phyloP scores from a whole-genome alignment of 768 basidiomycete genomes.

The Pleurotus citrinopileatus region DNA sequence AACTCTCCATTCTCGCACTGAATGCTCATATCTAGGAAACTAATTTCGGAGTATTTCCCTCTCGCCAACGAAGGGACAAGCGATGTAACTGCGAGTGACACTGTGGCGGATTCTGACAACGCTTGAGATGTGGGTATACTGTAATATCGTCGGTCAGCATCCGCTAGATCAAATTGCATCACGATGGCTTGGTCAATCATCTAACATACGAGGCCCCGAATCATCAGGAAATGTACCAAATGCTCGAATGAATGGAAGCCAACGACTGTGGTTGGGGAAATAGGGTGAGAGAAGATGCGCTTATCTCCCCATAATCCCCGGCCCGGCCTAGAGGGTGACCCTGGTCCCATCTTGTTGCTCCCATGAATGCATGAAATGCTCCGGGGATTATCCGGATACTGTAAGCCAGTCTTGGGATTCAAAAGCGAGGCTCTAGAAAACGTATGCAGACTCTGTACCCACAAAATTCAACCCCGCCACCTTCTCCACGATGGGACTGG shows the following conservation, averaged over 20 bases:
- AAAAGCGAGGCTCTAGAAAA: neutral
- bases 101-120: neutral
- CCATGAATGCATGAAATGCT: slow-evolving; percentile 13
- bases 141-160: neutral
- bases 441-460: neutral
- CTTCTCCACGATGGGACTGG: slow-evolving; percentile 5
- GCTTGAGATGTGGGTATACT: slow-evolving; percentile 1
- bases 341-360: slow-evolving; percentile 15
- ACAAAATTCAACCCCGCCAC: neutral
- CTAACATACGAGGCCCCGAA: neutral
- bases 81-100: neutral
- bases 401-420: slow-evolving; percentile 2
- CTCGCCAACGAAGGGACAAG: slow-evolving; percentile 12
- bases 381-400: slow-evolving; percentile 26
- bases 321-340: slow-evolving; percentile 9
- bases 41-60: slow-evolving; percentile 69
- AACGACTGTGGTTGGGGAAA: neutral
- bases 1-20: slow-evolving; percentile 5
- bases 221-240: neutral
- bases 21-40: slow-evolving; percentile 22
- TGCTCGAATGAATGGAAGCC: neutral
- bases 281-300: neutral
- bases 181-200: neutral
- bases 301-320: slow-evolving; percentile 15
- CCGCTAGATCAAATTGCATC: neutral